Base-by-base conservation (phyloP, 495 filamentous ascomycete species). In the Extremus antarcticus region DNA sequence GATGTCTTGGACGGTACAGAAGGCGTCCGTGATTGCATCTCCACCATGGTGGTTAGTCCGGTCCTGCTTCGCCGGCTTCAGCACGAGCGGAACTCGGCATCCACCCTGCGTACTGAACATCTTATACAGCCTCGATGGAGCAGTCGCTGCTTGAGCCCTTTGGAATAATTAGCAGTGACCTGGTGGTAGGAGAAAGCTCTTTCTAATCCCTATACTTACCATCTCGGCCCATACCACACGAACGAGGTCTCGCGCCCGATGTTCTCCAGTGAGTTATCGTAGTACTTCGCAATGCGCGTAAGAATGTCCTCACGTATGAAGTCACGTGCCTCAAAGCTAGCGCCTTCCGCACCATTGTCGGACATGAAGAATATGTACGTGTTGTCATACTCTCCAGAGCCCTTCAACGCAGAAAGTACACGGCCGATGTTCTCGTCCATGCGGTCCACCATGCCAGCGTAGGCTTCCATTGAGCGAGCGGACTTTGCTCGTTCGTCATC, bases 351-450 rank as follows among this genome's bases (percentile, higher is more conserved):
- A 17, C 78, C 78, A 53, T 81, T 82, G 64, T 82, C 76, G 35
- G 74, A 77, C 74, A 81, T 76, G 69, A 81, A 81, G 56, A 76
- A 69, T 40, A 81, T 70, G 45, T 79, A 77, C 4, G 79, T 82
- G 63, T 82, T 80, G 60, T 82, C 77, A 1, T 79, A 67, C 57
- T 83, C 78, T 47, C 69, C 72, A 35, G 73, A 79, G 8, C 67
- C 66, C 21, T 71, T 62, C 7, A 80, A 65, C 54, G 77, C 75
- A 24, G 74, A 66, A 48, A 79, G 65, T 1, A 81, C 73, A 45
- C 73, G 71, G 38, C 76, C 77, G 40, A 83, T 72, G 50, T 81
- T 78, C 35, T 67, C 56, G 57, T 82, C 79, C 51, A 81, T 79
- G 43, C 71, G 70, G 50, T 81, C 73, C 0, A 82, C 79, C 79